These are phyloP conservation scores for Talaromyces liani DNA, from an alignment of 495 filamentous ascomycete species.

Conservation along the genomic window DNA sequence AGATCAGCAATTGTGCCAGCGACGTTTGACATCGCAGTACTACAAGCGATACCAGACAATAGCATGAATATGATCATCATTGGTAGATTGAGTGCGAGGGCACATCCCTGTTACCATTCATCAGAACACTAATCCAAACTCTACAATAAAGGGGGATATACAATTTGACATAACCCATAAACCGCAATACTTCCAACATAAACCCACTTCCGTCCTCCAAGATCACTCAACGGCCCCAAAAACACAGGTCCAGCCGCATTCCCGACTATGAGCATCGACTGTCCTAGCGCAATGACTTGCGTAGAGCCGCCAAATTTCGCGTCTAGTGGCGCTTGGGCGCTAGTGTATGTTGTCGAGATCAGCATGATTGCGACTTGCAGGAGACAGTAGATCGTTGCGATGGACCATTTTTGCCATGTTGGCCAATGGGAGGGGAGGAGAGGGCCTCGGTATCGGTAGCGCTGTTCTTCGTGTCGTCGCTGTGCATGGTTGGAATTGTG, in stretches of 20 bases:
- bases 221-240: slow-evolving; percentile 23
- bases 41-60: slow-evolving; percentile 25
- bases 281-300: slow-evolving; percentile 19
- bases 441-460: neutral
- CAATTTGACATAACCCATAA: slow-evolving; percentile 27
- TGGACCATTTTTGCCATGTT: slow-evolving; percentile 22
- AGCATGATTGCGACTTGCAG: slow-evolving; percentile 25
- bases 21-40: slow-evolving; percentile 29
- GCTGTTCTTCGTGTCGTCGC: neutral
- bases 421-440: slow-evolving; percentile 22
- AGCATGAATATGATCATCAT: slow-evolving; percentile 34
- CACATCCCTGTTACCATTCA: slow-evolving; percentile 15
- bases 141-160: neutral
- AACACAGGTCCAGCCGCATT: slow-evolving; percentile 21
- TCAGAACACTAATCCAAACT: neutral
- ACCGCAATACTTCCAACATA: slow-evolving; percentile 23
- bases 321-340: slow-evolving; percentile 22
- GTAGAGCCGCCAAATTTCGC: slow-evolving; percentile 23
- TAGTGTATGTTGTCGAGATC: slow-evolving; percentile 25
- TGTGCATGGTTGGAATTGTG: neutral
- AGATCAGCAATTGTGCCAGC: slow-evolving; percentile 30
- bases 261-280: slow-evolving; percentile 21
- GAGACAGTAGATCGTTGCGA: slow-evolving; percentile 22
- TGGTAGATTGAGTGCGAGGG: slow-evolving; percentile 25
- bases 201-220: slow-evolving; percentile 32